Base-by-base conservation (phyloP, 2,329 filamentous ascomycete species). In the Paraphaeosphaeria sporulosa region DNA sequence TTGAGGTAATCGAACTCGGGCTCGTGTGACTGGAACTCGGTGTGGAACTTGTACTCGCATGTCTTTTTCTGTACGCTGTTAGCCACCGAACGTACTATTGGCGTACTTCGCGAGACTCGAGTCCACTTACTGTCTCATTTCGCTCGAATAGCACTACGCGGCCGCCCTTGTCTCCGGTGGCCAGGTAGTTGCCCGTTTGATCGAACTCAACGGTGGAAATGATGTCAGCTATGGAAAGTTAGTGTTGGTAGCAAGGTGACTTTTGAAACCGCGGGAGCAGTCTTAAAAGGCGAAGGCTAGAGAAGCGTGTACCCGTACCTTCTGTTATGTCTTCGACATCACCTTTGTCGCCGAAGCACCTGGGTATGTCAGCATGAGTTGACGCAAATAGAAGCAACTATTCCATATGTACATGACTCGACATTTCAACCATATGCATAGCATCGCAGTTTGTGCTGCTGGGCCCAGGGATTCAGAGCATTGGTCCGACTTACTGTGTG, bases 11-110 rank as follows among this genome's bases (percentile, higher is more conserved):
- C 95, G 80, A 99, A 99, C 81, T 99, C 95, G 65, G 95, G 95
- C 79, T 99, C 95, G 83, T 99, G 95, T 72, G 95, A 99, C 84
- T 99, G 95, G 74, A 99, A 99, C 78, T 99, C 95, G 79, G 95
- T 99, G 81, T 99, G 95, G 80, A 99, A 99, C 81, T 98, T 99
- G 86, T 99, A 99, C 81, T 99, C 95, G 87, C 95, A 99, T 53
- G 95, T 98, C 88, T 98, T 99, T 89, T 99, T 98, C 94, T 97
- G 76, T 63, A 17, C 4, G 23, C 13, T 23, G 49, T 73, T 49
- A 73, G 70, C 55, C 19, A 36, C 50, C 19, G n/a, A 12, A 15
- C 36, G 12, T n/a, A 46, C 15, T 12, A 21, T 7, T 9, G 13
- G 3, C 4, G 9, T 2, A 21, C 36, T 25, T 17, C 8, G 4